These are phyloP conservation scores for Penicillium griseofulvum DNA, from an alignment of 2,329 filamentous ascomycete species.

Conservation along the genomic window DNA sequence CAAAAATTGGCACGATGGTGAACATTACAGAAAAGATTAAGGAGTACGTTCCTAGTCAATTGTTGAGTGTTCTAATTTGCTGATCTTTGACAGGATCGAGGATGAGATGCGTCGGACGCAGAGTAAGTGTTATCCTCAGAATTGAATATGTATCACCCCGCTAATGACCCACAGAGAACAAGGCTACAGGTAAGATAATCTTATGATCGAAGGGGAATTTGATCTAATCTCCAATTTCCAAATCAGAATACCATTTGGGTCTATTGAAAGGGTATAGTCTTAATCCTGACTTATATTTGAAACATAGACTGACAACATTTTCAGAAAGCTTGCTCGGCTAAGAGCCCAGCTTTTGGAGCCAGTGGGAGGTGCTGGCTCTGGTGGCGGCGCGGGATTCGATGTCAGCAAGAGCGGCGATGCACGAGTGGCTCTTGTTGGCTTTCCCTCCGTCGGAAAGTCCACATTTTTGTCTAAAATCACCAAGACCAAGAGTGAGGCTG, in stretches of 20 bases:
- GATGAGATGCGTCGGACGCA: conserved; percentile 99
- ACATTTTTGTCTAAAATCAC: conserved; percentile 99
- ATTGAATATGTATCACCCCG: conserved; percentile 22
- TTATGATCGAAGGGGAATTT: background rate
- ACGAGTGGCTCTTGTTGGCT: conserved; percentile 95
- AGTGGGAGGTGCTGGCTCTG: conserved; percentile 70
- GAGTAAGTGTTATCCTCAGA: conserved; percentile 60
- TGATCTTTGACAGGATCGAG: conserved; percentile 71
- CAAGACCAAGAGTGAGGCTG: conserved; percentile 94
- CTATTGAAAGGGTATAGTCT: conserved; percentile 79
- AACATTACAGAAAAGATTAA: conserved; percentile 99
- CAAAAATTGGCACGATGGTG: conserved; percentile 66
- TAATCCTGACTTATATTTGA: background rate
- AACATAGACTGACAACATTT: conserved; percentile 18
- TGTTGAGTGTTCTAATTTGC: conserved; percentile 6
- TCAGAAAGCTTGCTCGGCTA: conserved; percentile 92
- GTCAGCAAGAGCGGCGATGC: conserved; percentile 97
- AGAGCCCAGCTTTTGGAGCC: conserved; percentile 94
- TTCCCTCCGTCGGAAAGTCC: conserved; percentile 97
- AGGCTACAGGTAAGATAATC: conserved; percentile 79
- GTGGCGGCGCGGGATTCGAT: conserved; percentile 78
- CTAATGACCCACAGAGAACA: conserved; percentile 70
- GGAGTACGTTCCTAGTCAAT: conserved; percentile 61
- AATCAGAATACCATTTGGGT: conserved; percentile 91
- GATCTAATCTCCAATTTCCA: conserved; percentile 17